phyloP scores from a whole-genome alignment of 768 basidiomycete genomes.

The Udeniomyces megalosporus region DNA sequence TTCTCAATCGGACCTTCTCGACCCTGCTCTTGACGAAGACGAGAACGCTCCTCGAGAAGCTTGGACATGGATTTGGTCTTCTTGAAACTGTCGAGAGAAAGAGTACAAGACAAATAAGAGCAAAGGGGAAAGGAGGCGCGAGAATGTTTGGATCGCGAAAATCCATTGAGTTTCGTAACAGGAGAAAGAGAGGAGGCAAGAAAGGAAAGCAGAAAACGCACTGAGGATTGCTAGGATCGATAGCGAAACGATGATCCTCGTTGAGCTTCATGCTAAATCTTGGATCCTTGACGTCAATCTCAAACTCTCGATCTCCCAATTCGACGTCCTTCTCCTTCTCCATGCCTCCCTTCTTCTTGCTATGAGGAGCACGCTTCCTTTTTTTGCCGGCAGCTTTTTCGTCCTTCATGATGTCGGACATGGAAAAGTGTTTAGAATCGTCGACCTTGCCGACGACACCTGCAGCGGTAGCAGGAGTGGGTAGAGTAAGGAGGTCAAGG shows the following conservation, averaged over 20 bases:
- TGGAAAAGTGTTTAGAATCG: conserved; percentile 61
- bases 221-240: conserved; percentile 93
- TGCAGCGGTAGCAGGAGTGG: conserved; percentile 40
- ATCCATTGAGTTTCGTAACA: too few relatives aligned
- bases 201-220: conserved; percentile 33
- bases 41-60: conserved; percentile 67
- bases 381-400: conserved; percentile 48
- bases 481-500: conserved; percentile 28
- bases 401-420: conserved; percentile 71
- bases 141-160: not conserved
- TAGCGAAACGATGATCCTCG: conserved; percentile 80
- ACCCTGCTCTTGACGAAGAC: conserved; percentile 36
- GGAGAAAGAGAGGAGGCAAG: not conserved
- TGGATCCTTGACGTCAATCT: conserved; percentile 66
- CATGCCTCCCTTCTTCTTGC: conserved; percentile 25
- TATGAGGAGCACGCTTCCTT: conserved; percentile 22
- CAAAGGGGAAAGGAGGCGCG: not conserved
- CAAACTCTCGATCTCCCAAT: conserved; percentile 45
- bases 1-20: conserved; percentile 16
- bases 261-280: conserved; percentile 66
- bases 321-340: conserved; percentile 49
- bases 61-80: conserved; percentile 81
- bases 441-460: conserved; percentile 28
- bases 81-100: conserved; percentile 49
- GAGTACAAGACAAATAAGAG: not conserved